phyloP scores from a whole-genome alignment of 345 rosid species.

The Moricandia arvensis region DNA sequence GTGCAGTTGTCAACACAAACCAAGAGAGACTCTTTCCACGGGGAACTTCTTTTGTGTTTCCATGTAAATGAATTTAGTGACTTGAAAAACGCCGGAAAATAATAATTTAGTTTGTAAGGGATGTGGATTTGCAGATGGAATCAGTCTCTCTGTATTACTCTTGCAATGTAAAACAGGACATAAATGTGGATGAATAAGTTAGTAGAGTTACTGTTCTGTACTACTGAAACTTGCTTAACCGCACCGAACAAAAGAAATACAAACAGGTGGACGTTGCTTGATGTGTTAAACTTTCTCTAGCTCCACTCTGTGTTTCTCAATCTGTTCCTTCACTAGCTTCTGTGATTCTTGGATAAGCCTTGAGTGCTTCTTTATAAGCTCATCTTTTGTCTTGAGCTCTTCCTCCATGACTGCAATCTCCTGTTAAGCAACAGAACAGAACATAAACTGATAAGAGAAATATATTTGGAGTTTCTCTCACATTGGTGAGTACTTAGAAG shows the following conservation, averaged over 20 bases:
- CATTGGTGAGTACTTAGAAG: not conserved
- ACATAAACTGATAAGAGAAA: not conserved
- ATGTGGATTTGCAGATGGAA: slow-evolving; percentile 9
- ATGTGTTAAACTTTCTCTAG: not conserved
- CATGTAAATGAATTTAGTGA: slow-evolving; percentile 35
- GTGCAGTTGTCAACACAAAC: slow-evolving; percentile 19
- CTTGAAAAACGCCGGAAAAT: not conserved
- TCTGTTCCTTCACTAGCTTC: slow-evolving; percentile 64
- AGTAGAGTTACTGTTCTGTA: too few relatives aligned
- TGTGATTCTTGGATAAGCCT: slow-evolving; percentile 62
- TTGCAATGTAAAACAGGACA: slow-evolving; percentile 35
- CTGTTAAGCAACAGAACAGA: slow-evolving; percentile 39
- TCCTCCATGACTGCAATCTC: slow-evolving; percentile 78
- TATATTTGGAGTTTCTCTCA: not conserved
- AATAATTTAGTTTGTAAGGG: slow-evolving; percentile 7
- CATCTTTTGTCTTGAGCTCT: slow-evolving; percentile 62
- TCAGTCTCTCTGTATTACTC: slow-evolving; percentile 8
- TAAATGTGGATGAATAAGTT: slow-evolving; percentile 14
- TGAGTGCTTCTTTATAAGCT: slow-evolving; percentile 68
- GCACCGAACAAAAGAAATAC: too few relatives aligned
- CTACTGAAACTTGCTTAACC: not conserved
- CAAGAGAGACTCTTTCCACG: slow-evolving; percentile 3
- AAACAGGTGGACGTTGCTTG: not conserved
- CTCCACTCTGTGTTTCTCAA: slow-evolving; percentile 51
- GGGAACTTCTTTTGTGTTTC: slow-evolving; percentile 22